Conservation (phyloP, 805 yeast genomes). For the Blastobotrys peoriensis region DNA sequence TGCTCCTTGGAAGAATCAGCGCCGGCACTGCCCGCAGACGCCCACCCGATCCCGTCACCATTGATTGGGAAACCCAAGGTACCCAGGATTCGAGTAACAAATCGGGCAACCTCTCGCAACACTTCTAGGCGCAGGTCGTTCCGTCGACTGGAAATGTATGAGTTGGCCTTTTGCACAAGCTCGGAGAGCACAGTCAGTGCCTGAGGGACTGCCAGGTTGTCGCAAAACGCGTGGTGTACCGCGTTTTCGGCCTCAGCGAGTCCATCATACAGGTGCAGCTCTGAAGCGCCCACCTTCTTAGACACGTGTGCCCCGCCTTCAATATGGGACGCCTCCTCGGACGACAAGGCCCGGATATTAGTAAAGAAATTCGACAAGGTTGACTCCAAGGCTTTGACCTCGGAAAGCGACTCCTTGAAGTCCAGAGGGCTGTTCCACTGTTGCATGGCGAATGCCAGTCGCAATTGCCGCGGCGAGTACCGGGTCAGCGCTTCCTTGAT, state of each 20-base stretch:
- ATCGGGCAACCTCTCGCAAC: slow-evolving; percentile 55
- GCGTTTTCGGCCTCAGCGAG: slow-evolving; percentile 47
- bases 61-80: slow-evolving; percentile 74
- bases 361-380: slow-evolving; percentile 77
- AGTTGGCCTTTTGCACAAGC: slow-evolving; percentile 63
- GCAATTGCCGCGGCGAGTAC: slow-evolving; percentile 73
- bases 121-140: slow-evolving; percentile 57
- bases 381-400: slow-evolving; percentile 71
- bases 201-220: slow-evolving; percentile 74
- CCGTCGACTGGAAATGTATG: slow-evolving; percentile 56
- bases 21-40: slow-evolving; percentile 19
- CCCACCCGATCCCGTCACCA: slow-evolving; percentile 77
- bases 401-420: slow-evolving; percentile 76
- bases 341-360: slow-evolving; percentile 72
- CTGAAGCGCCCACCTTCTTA: slow-evolving; percentile 53
- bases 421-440: slow-evolving; percentile 93
- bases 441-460: slow-evolving; percentile 84
- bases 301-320: slow-evolving; percentile 47
- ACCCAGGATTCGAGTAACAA: slow-evolving; percentile 62
- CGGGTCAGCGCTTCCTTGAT: slow-evolving; percentile 78
- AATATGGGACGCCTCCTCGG: slow-evolving; percentile 53
- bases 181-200: slow-evolving; percentile 63
- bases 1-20: slow-evolving; percentile 47
- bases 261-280: slow-evolving; percentile 48
- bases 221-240: slow-evolving; percentile 78